Evolutionary conservation across 2,329 filamentous ascomycete species (phyloP).

Genomic region (Didymosphaeria variabile): DNA sequence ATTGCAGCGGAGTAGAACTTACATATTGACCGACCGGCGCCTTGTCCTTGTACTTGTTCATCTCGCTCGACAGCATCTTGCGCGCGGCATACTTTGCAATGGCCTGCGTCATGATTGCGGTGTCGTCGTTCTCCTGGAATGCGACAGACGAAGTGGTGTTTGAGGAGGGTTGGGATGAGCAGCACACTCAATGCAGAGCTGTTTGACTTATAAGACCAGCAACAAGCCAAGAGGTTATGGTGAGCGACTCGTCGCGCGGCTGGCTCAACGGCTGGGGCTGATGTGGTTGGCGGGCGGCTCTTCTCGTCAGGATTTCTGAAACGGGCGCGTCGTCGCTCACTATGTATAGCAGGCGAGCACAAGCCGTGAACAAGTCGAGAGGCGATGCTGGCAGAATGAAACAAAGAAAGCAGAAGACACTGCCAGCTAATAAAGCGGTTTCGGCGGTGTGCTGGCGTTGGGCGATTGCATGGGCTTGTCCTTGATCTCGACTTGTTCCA

Average conservation of each 20-base stretch:
- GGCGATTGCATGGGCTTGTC: constrained; percentile 25
- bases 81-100: constrained; percentile 61
- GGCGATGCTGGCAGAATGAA: background rate
- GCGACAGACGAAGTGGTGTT: constrained; percentile 16
- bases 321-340: constrained; percentile 50
- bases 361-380: constrained; percentile 18
- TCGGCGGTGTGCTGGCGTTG: constrained; percentile 35
- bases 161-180: constrained; percentile 12
- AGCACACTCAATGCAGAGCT: constrained; percentile 16
- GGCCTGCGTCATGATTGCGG: constrained; percentile 54
- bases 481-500: constrained; percentile 35
- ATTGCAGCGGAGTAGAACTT: constrained; percentile 27
- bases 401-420: constrained; percentile 19
- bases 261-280: constrained; percentile 33
- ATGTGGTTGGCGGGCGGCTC: constrained; percentile 46
- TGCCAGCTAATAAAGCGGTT: background rate
- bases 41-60: constrained; percentile 59
- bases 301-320: constrained; percentile 42
- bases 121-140: constrained; percentile 18
- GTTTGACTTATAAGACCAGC: constrained; percentile 31
- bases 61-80: constrained; percentile 58
- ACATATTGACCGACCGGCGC: constrained; percentile 53
- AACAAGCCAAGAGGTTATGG: constrained; percentile 20
- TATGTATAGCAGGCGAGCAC: constrained; percentile 46
- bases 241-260: constrained; percentile 29